phyloP scores from a whole-genome alignment of 2,329 filamentous ascomycete species.

The Ambrosiella xylebori region DNA sequence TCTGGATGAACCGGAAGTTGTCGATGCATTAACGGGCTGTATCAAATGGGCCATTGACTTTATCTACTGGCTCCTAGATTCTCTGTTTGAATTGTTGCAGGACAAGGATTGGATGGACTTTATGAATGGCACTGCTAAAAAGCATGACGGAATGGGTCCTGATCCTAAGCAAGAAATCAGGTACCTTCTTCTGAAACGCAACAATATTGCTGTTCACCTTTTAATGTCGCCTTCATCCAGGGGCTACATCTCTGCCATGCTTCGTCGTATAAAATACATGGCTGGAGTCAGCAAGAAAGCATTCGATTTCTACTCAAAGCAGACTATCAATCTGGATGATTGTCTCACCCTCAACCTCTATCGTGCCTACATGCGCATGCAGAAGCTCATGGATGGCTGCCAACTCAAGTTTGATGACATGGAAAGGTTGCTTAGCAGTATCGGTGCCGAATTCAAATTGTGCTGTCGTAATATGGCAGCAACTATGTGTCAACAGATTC shows the following conservation, averaged over 20 bases:
- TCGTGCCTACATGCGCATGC: slow-evolving; percentile 37
- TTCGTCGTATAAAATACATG: slow-evolving; percentile 44
- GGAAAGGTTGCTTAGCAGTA: slow-evolving; percentile 38
- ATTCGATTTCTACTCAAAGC: slow-evolving; percentile 31
- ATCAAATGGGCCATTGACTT: slow-evolving; percentile 66
- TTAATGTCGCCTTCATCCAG: slow-evolving; percentile 60
- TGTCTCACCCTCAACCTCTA: slow-evolving; percentile 36
- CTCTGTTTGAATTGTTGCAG: slow-evolving; percentile 37
- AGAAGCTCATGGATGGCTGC: slow-evolving; percentile 30
- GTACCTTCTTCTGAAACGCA: slow-evolving; percentile 33
- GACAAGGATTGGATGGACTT: slow-evolving; percentile 34
- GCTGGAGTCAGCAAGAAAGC: slow-evolving; percentile 31
- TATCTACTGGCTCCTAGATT: slow-evolving; percentile 43
- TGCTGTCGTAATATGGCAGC: slow-evolving; percentile 19
- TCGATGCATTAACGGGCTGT: slow-evolving; percentile 55
- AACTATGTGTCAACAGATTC: slow-evolving; percentile 6
- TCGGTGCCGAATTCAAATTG: slow-evolving; percentile 31
- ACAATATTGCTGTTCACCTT: slow-evolving; percentile 43
- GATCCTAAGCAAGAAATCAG: slow-evolving; percentile 25
- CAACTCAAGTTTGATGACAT: slow-evolving; percentile 44
- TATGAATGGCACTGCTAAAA: slow-evolving; percentile 21
- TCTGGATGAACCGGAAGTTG: slow-evolving; percentile 52
- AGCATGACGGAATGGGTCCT: background rate
- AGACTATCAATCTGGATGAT: slow-evolving; percentile 23
- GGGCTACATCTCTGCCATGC: slow-evolving; percentile 52